Evolutionary conservation across 176 grass and related monocot genomes (phyloP).

Genomic region (Lolium multiflorum): DNA sequence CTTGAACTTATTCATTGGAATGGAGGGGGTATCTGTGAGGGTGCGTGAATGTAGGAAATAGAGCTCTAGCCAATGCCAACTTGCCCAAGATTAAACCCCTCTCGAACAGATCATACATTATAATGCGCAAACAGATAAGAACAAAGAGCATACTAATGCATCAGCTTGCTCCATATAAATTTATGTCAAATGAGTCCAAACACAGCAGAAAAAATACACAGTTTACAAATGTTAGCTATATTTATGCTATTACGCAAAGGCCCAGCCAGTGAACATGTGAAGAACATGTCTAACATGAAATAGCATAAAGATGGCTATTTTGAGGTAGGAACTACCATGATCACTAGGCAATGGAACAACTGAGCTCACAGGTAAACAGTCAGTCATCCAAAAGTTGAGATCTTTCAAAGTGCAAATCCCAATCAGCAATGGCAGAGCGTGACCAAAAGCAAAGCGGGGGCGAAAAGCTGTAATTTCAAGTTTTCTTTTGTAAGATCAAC

Average conservation of each 20-base stretch:
- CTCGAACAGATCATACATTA: background rate
- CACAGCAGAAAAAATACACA: background rate
- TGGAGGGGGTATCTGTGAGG: background rate
- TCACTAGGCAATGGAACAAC: background rate
- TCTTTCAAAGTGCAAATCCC: background rate
- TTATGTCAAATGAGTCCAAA: background rate
- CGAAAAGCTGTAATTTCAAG: no score
- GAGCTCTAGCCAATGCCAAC: background rate
- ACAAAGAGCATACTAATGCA: conserved; percentile 2
- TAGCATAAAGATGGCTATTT: background rate
- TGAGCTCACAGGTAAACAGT: background rate
- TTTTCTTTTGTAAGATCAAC: no score
- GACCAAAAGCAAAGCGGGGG: no score
- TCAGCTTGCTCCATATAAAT: background rate
- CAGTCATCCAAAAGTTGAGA: background rate
- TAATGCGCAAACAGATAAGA: background rate
- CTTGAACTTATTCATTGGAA: no score
- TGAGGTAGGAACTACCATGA: conserved; percentile 18
- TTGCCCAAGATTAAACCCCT: background rate
- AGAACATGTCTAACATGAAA: conserved; percentile 5
- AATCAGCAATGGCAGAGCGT: background rate
- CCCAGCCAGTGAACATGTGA: background rate
- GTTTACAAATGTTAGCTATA: background rate
- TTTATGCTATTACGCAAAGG: background rate
- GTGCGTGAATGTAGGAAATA: background rate